Evolutionary conservation across 805 yeast species (phyloP).

Genomic region (Ogataea dorogensis): DNA sequence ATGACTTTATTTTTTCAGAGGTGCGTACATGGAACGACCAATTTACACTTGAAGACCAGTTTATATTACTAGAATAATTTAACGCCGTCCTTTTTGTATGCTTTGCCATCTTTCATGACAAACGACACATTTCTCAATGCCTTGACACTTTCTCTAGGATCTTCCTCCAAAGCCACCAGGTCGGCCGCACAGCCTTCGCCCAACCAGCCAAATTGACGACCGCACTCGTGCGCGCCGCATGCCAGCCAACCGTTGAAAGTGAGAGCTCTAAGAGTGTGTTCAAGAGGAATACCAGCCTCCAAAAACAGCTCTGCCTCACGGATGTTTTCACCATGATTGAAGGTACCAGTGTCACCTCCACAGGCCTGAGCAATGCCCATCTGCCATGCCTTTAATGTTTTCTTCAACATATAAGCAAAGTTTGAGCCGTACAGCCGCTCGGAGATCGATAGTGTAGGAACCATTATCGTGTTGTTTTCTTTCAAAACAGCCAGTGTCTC

Average conservation of each 20-base stretch:
- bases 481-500: conserved; percentile 21
- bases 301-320: conserved; percentile 29
- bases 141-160: conserved; percentile 18
- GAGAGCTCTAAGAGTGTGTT: conserved; percentile 19
- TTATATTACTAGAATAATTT: conserved; percentile 1
- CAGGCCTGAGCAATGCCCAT: conserved; percentile 28
- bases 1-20: background rate
- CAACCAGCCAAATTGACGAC: conserved; percentile 29
- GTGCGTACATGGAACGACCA: background rate
- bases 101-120: conserved; percentile 31
- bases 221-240: conserved; percentile 27
- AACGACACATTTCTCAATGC: conserved; percentile 22
- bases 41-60: background rate
- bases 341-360: conserved; percentile 33
- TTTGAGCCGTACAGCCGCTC: conserved; percentile 25
- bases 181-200: conserved; percentile 27
- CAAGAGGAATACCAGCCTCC: conserved; percentile 27
- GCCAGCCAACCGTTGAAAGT: conserved; percentile 32
- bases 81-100: conserved; percentile 21
- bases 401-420: conserved; percentile 19
- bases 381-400: conserved; percentile 25
- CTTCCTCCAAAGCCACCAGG: conserved; percentile 25
- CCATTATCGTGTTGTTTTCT: conserved; percentile 23
- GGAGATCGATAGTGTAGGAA: conserved; percentile 28
- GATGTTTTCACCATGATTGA: conserved; percentile 32